Evolutionary conservation across 1,139 yeast species (phyloP), one percentile per base, ranked within the genome.

Genomic region (Debaryomyces fabryi): DNA sequence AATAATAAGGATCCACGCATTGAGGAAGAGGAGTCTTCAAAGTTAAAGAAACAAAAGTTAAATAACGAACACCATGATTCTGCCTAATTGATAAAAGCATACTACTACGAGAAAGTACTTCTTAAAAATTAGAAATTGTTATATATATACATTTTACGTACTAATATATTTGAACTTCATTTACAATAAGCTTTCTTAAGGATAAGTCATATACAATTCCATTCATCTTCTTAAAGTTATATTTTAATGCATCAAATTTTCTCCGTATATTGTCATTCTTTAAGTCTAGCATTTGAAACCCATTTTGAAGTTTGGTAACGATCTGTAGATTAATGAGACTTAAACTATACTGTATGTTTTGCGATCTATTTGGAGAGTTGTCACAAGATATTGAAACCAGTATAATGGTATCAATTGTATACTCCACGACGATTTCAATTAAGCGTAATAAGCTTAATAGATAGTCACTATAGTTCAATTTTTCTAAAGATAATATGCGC

Each of bases 211-310:
- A 66, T 7, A 67, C 71, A 25, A 67, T 58, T 23, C 63, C 62
- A 47, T 67, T 67, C 27, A 66, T 54, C 52, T 63, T 64, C 52
- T 67, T 68, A 38, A 64, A 58, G 46, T 53, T 62, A 48, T 68
- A 68, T 55, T 68, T 68, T 53, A 68, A 58, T 8, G 68, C 68
- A 42, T 68, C 72, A 46, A 56, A 67, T 45, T 59, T 65, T 46
- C 68, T 61, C 48, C 72, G 57, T 21, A 68, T 50, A 13, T 46
- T 53, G 42, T 67, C 72, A 45, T 68, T 68, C 48, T 67, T 67
- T 51, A 68, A 62, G 50, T 68, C 72, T 52, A 68, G 57, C 46
- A 61, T 55, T 50, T 64, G 67, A 50, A 65, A 68, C 5, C 71
- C 72, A 16, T 47, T 54, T 48, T 64, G 69, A 38, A 66, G 55